Evolutionary conservation across 2,329 filamentous ascomycete genomes (phyloP), one percentile per base, ranked within the genome.

Genomic region (Sclerotinia glacialis): DNA sequence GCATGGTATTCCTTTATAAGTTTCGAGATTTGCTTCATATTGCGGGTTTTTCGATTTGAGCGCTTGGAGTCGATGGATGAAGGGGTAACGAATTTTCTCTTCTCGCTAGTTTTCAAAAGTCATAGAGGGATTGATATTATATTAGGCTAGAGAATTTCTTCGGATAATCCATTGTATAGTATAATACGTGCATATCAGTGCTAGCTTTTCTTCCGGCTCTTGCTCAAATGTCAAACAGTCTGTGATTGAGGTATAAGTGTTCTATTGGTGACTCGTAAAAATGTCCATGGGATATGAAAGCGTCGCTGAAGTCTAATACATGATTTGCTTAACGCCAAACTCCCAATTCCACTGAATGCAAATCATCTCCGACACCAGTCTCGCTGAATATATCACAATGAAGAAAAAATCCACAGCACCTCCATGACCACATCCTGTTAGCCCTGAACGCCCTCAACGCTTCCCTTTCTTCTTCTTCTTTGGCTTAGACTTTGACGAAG

Each of bases 1-100:
- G 83, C 88, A 90, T 73, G 85, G 84, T 60, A 85, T 92, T 74
- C 89, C 88, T 1, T 74, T 89, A 59, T 90, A 72, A 80, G 37
- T 67, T 67, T 47, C 7, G 26, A 47, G 26, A 23, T 47, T 34
- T 7, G 56, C 7, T 34, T 59, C 12, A 23, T 47, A 6, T 34
- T 63, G 31, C 49, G 46, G 44, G 23, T 5, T 42, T 67, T 63
- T 49, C 7, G 28, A 9, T 40, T 28, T 52, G 18, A 50, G 42
- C n/a, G 53, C 28, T 44, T 65, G 63, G 44, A 49, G 53, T 65
- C 53, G 18, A 31, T 50, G 23, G 31, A 56, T 56, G 37, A 31
- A 55, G 34, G 23, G 49, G 49, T 55, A 44, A 64, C n/a, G 37
- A 46, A 40, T 34, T 40, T 26, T 31, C 37, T 34, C 26, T 53